Conservation (phyloP, 2,329 filamentous ascomycete genomes). For the Dactylellina sp. region DNA sequence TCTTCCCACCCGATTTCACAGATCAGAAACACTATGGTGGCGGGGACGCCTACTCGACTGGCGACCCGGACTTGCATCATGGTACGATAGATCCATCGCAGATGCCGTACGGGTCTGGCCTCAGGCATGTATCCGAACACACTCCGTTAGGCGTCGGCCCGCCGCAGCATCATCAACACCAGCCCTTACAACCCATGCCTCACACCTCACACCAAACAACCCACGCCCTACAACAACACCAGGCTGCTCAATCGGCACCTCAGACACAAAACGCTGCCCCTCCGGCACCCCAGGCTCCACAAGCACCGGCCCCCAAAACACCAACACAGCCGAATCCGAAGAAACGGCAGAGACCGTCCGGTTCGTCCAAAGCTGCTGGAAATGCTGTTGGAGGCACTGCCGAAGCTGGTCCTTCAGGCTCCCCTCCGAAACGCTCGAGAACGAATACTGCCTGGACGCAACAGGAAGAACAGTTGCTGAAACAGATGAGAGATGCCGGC, state of each 20-base stretch:
- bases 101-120: conserved; percentile 47
- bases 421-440: conserved; percentile 81
- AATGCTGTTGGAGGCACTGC: conserved; percentile 39
- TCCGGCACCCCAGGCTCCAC: conserved; percentile 49
- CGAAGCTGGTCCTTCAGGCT: conserved; percentile 54
- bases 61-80: conserved; percentile 53
- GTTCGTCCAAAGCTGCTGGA: conserved; percentile 41
- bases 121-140: conserved; percentile 55
- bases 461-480: conserved; percentile 89
- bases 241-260: conserved; percentile 24
- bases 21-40: conserved; percentile 55
- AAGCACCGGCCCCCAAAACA: conserved; percentile 52
- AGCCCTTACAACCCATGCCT: conserved; percentile 56
- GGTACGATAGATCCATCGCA: conserved; percentile 55
- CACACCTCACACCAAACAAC: conserved; percentile 48
- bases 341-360: conserved; percentile 49
- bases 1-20: conserved; percentile 48
- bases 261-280: conserved; percentile 46
- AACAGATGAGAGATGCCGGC: conserved; percentile 91
- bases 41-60: conserved; percentile 40
- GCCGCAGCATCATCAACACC: conserved; percentile 56
- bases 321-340: conserved; percentile 54
- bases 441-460: conserved; percentile 99
- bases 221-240: conserved; percentile 51
- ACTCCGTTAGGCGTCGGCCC: conserved; percentile 48